Evolutionary conservation across 768 basidiomycete genomes (phyloP).

Genomic region (Dioszegia crocea): DNA sequence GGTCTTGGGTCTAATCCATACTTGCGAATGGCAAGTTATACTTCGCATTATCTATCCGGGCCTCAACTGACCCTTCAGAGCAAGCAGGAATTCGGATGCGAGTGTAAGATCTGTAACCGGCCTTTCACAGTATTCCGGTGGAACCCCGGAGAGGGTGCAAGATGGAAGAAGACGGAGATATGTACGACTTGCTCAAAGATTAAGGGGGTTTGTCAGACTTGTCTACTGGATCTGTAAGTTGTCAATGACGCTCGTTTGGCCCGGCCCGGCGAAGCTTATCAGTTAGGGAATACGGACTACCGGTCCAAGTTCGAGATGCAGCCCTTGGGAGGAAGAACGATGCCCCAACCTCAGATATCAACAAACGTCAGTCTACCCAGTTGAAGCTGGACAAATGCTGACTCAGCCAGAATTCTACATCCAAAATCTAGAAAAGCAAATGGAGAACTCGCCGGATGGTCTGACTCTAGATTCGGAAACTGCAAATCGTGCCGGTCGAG

Average conservation of each 20-base stretch:
- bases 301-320: conserved; percentile 95
- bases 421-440: conserved; percentile 54
- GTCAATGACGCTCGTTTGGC: not conserved
- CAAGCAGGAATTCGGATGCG: conserved; percentile 92
- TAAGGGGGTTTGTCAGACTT: conserved; percentile 80
- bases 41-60: not conserved
- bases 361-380: conserved; percentile 66
- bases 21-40: conserved; percentile 74
- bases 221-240: conserved; percentile 75
- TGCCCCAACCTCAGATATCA: conserved; percentile 95
- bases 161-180: conserved; percentile 94
- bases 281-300: conserved; percentile 74
- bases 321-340: conserved; percentile 75
- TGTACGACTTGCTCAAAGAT: conserved; percentile 92
- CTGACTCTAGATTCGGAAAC: conserved; percentile 42
- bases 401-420: conserved; percentile 45
- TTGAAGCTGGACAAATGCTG: not conserved
- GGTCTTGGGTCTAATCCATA: conserved; percentile 87
- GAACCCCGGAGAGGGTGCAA: conserved; percentile 89
- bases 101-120: conserved; percentile 94
- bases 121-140: conserved; percentile 97
- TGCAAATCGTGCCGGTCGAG: conserved; percentile 77
- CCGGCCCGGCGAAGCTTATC: not conserved
- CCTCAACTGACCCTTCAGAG: conserved; percentile 57
- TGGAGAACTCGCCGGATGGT: conserved; percentile 51